Percentiles rank a stretch among this genome's conserved stretches.
Evolutionary conservation across 352 stramenopile genomes (phyloP).

Genomic region (Thalassiosira gravida): DNA sequence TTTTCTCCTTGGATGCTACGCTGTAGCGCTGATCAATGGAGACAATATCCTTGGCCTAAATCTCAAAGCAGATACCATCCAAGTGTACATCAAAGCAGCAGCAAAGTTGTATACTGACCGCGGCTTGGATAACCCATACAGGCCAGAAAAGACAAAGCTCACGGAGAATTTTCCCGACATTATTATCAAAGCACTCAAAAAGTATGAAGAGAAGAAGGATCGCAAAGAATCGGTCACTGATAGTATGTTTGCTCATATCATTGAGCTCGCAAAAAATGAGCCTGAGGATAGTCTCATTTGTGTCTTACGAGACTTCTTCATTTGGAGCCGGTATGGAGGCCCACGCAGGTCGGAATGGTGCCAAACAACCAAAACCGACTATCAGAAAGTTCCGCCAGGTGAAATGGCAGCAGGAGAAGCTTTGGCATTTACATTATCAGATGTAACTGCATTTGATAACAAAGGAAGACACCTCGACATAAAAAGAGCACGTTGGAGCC

Average conservation of each 20-base stretch:
- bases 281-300: background rate
- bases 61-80: constrained; percentile 13
- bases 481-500: background rate
- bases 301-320: constrained; percentile 13
- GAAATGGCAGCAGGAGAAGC: background rate
- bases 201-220: constrained; percentile 11
- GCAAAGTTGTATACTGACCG: constrained; percentile 1
- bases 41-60: constrained; percentile 18
- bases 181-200: constrained; percentile 6
- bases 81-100: constrained; percentile 10
- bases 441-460: background rate
- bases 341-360: constrained; percentile 23
- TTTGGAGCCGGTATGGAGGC: constrained; percentile 7
- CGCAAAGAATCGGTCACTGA: constrained; percentile 20
- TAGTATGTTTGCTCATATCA: constrained; percentile 24
- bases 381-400: constrained; percentile 7
- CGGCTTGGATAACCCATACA: background rate
- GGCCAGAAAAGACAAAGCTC: too few species aligned
- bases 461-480: background rate
- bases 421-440: background rate
- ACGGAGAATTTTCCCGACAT: background rate
- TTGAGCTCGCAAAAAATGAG: background rate
- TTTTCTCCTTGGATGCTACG: constrained; percentile 40
- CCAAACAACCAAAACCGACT: constrained; percentile 23
- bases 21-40: constrained; percentile 25